A percentile compares a stretch with the other conserved stretches of the same genome.
Conservation (phyloP, 164 flowering plant species). For the Sedum album region DNA sequence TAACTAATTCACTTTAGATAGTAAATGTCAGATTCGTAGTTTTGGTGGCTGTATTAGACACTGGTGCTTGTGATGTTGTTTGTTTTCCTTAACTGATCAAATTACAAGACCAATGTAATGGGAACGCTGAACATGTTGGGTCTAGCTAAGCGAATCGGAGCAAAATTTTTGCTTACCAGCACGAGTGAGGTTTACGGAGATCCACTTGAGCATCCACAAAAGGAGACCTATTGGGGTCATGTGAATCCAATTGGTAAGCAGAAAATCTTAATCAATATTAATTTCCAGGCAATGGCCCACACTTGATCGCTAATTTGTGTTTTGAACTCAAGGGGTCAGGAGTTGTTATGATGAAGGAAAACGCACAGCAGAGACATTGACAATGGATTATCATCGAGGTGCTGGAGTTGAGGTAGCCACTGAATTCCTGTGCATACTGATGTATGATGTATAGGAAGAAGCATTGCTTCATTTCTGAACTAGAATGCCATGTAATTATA, state of each 20-base stretch:
- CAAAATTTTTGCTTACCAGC: conserved; percentile 77
- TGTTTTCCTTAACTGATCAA: conserved; percentile 34
- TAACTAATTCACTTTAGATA: background rate
- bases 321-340: conserved; percentile 55
- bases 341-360: conserved; percentile 97
- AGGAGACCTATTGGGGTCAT: conserved; percentile 94
- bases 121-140: conserved; percentile 97
- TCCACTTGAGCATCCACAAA: conserved; percentile 94
- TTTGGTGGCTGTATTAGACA: background rate
- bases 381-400: conserved; percentile 94
- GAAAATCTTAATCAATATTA: background rate
- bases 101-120: conserved; percentile 94
- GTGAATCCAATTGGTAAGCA: conserved; percentile 85
- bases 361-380: conserved; percentile 79
- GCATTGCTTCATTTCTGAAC: background rate
- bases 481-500: background rate
- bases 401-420: conserved; percentile 67
- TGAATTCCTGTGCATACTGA: background rate
- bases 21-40: background rate
- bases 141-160: conserved; percentile 90
- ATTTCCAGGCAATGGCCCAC: background rate
- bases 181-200: conserved; percentile 98
- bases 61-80: conserved; percentile 4
- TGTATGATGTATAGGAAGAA: background rate
- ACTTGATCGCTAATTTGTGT: background rate